A percentile compares a stretch with the other conserved stretches of the same genome.
These are phyloP conservation scores for Rugonectria rugulosa DNA, from an alignment of 2,329 filamentous ascomycete species.

Conservation along the genomic window DNA sequence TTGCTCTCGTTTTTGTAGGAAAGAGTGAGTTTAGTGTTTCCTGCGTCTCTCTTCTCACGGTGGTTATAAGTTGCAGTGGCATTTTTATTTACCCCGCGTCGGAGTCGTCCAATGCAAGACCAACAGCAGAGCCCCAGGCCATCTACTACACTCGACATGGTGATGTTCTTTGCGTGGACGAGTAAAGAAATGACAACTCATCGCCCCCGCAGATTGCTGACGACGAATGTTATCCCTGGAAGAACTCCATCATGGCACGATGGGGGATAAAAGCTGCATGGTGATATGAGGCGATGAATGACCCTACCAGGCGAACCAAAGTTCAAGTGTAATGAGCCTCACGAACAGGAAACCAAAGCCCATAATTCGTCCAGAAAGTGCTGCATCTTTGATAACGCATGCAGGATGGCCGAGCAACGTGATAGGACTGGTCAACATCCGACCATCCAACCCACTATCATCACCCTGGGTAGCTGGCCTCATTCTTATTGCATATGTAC, in stretches of 20 bases:
- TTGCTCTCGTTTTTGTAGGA: not conserved
- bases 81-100: not conserved
- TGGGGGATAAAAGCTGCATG: too few species aligned
- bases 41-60: not conserved
- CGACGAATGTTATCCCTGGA: too few species aligned
- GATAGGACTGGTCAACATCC: too few species aligned
- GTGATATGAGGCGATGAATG: too few species aligned
- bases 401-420: not conserved
- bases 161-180: not conserved
- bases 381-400: not conserved
- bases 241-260: too few species aligned
- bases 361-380: not conserved
- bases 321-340: too few species aligned
- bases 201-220: slow-evolving; percentile 7
- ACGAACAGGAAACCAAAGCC: not conserved
- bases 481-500: not conserved
- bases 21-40: not conserved
- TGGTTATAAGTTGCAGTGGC: not conserved
- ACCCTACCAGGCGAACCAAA: too few species aligned
- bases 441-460: too few species aligned
- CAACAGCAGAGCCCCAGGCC: slow-evolving; percentile 2
- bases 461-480: too few species aligned
- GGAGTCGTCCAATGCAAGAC: not conserved
- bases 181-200: slow-evolving; percentile 3
- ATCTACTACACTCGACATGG: not conserved